phyloP scores from a whole-genome alignment of 1,284 basidiomycete species.

The Cutaneotrichosporon cutaneum region DNA sequence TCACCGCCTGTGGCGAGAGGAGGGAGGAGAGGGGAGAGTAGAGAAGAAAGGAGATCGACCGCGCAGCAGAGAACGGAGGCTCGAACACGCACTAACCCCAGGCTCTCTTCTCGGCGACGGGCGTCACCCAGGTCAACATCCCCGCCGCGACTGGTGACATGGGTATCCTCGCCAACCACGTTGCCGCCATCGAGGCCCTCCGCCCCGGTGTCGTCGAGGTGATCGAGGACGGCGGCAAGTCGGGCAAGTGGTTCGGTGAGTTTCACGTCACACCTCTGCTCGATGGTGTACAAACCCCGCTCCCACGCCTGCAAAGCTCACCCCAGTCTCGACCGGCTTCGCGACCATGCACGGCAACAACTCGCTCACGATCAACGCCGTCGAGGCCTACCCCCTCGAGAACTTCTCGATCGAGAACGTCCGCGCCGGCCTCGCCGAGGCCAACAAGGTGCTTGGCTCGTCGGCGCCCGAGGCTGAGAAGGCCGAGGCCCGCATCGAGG shows the following conservation, averaged over 20 bases:
- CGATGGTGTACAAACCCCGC: too few relatives aligned
- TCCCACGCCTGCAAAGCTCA: too few relatives aligned
- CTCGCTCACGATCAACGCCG: slow-evolving; percentile 91
- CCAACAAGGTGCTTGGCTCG: slow-evolving; percentile 74
- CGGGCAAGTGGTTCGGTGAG: slow-evolving; percentile 94
- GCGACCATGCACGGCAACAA: slow-evolving; percentile 98
- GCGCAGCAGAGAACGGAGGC: background rate
- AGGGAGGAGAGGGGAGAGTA: background rate
- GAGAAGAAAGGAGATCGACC: background rate
- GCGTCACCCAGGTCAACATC: slow-evolving; percentile 92
- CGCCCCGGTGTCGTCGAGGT: slow-evolving; percentile 91
- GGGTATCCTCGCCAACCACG: slow-evolving; percentile 97
- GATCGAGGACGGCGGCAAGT: slow-evolving; percentile 69
- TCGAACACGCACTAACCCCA: slow-evolving; percentile 48
- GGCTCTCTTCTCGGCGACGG: slow-evolving; percentile 81
- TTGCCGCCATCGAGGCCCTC: slow-evolving; percentile 86
- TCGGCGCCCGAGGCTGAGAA: slow-evolving; percentile 90
- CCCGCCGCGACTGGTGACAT: slow-evolving; percentile 93
- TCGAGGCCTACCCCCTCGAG: slow-evolving; percentile 93
- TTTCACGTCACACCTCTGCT: too few relatives aligned
- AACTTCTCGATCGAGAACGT: slow-evolving; percentile 70
- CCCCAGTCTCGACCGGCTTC: slow-evolving; percentile 91
- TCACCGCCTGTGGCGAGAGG: background rate
- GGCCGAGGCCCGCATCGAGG: slow-evolving; percentile 90
- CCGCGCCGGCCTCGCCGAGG: slow-evolving; percentile 84